Conservation (phyloP, 192 early-diverging fungal genomes). For the Coemansia sp. region DNA sequence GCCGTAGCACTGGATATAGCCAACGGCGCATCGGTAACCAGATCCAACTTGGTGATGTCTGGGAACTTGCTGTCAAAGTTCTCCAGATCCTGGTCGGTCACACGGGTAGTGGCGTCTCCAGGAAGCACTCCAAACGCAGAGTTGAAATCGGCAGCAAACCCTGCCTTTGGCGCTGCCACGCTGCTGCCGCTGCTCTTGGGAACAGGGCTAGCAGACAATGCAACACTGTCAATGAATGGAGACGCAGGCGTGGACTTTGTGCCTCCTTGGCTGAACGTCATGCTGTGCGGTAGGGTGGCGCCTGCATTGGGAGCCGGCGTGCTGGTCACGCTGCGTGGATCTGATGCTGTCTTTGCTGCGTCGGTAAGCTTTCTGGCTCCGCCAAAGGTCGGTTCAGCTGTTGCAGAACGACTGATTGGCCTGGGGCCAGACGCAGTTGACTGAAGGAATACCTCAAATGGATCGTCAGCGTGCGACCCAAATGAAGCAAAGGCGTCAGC, state of each 20-base stretch:
- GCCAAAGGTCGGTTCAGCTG: not conserved
- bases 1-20: no score
- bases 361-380: conserved; percentile 5
- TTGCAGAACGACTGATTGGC: conserved; percentile 1
- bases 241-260: conserved; percentile 33
- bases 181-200: not conserved
- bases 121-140: conserved; percentile 39
- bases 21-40: conserved; percentile 3
- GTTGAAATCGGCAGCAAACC: conserved; percentile 46
- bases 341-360: conserved; percentile 15
- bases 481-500: conserved; percentile 50
- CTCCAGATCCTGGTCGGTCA: conserved; percentile 44
- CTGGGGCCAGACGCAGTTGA: conserved; percentile 12
- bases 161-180: conserved; percentile 4
- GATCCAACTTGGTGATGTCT: conserved; percentile 34
- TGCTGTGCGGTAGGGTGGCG: not conserved
- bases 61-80: conserved; percentile 51
- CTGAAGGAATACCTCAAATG: conserved; percentile 50
- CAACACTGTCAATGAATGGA: conserved; percentile 9
- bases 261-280: not conserved
- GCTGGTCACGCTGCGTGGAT: conserved; percentile 47
- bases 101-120: conserved; percentile 18
- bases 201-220: not conserved
- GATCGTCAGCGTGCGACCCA: conserved; percentile 41
- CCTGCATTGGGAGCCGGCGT: conserved; percentile 35